Evolutionary conservation across 2,329 filamentous ascomycete genomes (phyloP).

Genomic region (Apiospora sp.): DNA sequence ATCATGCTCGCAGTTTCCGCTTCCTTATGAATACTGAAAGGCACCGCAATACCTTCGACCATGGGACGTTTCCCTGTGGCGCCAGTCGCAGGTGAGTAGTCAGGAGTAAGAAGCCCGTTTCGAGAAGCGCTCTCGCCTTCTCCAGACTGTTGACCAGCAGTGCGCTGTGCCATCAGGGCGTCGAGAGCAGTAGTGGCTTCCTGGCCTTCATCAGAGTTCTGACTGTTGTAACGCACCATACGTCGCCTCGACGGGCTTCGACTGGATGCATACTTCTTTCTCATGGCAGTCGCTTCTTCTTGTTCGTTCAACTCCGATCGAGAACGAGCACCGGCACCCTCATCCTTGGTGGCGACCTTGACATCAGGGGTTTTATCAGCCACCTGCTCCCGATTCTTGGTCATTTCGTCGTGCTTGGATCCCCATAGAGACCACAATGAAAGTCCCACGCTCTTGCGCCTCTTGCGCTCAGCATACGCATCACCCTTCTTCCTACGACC

Average conservation of each 20-base stretch:
- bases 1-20: constrained; percentile 75
- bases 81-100: constrained; percentile 55
- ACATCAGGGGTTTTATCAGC: constrained; percentile 50
- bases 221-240: constrained; percentile 60
- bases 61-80: constrained; percentile 70
- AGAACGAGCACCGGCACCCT: constrained; percentile 53
- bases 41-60: constrained; percentile 74
- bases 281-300: constrained; percentile 38
- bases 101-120: constrained; percentile 52
- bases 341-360: constrained; percentile 50
- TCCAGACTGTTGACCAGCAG: constrained; percentile 48
- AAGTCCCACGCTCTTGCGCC: constrained; percentile 55
- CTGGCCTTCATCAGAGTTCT: constrained; percentile 39
- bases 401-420: constrained; percentile 84
- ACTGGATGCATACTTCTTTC: constrained; percentile 33
- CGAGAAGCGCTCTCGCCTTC: constrained; percentile 39
- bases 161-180: constrained; percentile 50
- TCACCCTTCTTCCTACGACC: constrained; percentile 66
- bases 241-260: constrained; percentile 54
- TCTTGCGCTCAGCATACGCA: constrained; percentile 60
- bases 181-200: constrained; percentile 53
- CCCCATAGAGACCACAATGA: constrained; percentile 81
- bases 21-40: constrained; percentile 73
- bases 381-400: constrained; percentile 66
- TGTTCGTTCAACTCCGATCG: constrained; percentile 51